Percentiles rank a stretch among this genome's conserved stretches.
Evolutionary conservation across 164 flowering plant genomes (phyloP).

Genomic region (Aristolochia californica): DNA sequence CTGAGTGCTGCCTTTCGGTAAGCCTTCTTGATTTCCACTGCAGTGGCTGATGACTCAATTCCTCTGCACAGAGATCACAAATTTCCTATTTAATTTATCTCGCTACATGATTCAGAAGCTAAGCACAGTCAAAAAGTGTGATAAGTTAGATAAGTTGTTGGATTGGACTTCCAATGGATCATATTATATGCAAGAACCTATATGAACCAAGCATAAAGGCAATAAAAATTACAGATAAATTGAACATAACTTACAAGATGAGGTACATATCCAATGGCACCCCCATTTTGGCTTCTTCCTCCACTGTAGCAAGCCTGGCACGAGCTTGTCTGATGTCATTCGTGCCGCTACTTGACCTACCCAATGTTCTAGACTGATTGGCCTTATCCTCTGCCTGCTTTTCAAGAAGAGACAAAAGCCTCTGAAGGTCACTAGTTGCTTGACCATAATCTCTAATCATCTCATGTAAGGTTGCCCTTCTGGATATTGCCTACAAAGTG

Average conservation of each 20-base stretch:
- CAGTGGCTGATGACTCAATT: constrained; percentile 44
- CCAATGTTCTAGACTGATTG: constrained; percentile 22
- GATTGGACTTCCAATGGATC: too few relatives aligned
- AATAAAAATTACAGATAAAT: neutral
- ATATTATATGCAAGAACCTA: too few relatives aligned
- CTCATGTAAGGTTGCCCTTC: constrained; percentile 84
- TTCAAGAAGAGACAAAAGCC: constrained; percentile 49
- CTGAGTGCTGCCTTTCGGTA: constrained; percentile 82
- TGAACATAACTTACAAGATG: constrained; percentile 60
- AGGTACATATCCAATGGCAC: constrained; percentile 59
- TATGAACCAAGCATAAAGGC: too few relatives aligned
- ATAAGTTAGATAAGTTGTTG: too few relatives aligned
- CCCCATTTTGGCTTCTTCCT: constrained; percentile 60
- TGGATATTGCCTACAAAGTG: constrained; percentile 72
- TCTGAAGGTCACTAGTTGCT: constrained; percentile 64
- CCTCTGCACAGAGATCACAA: constrained; percentile 42
- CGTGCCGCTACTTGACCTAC: constrained; percentile 15
- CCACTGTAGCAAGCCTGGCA: constrained; percentile 34
- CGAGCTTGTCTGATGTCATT: constrained; percentile 58
- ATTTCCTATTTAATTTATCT: neutral
- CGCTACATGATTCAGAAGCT: too few relatives aligned
- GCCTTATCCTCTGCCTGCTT: constrained; percentile 28
- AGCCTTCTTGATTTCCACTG: constrained; percentile 45
- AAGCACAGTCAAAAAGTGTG: neutral
- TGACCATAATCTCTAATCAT: constrained; percentile 79